Conservation (phyloP, 495 filamentous ascomycete species). For the Penicillium canariense region DNA sequence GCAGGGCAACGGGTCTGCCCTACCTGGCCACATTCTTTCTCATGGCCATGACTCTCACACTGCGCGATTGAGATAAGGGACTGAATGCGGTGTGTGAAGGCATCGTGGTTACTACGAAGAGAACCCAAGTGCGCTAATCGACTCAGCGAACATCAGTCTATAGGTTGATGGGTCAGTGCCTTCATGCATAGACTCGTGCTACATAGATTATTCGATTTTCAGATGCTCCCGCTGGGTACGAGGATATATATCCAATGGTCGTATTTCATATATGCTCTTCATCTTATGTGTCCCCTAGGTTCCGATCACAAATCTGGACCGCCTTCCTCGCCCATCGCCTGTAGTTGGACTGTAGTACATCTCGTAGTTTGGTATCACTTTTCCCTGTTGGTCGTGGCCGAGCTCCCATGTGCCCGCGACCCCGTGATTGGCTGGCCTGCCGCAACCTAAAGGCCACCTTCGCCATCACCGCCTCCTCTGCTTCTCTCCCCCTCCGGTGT, state of each 20-base stretch:
- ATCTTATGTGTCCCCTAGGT: no score
- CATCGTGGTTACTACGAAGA: no score
- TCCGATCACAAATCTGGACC: no score
- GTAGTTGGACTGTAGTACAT: no score
- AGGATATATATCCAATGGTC: neutral
- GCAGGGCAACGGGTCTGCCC: constrained; percentile 32
- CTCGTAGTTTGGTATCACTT: neutral
- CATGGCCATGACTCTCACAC: neutral
- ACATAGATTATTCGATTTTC: neutral
- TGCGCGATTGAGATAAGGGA: neutral
- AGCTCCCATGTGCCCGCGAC: constrained; percentile 20
- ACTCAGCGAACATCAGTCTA: no score
- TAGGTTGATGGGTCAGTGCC: neutral
- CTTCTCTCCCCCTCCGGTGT: constrained; percentile 11
- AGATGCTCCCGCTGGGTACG: neutral
- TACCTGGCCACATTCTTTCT: constrained; percentile 12
- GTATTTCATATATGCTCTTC: no score
- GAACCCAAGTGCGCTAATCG: no score
- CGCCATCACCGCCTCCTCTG: constrained; percentile 30
- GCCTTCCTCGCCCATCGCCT: no score
- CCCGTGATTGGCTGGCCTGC: constrained; percentile 38
- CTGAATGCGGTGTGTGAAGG: neutral
- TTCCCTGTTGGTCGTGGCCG: neutral
- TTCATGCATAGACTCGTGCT: neutral
- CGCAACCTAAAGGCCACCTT: constrained; percentile 44